These are phyloP conservation scores for Tulasnella sp. DNA, from an alignment of 768 basidiomycete species.

Conservation along the genomic window DNA sequence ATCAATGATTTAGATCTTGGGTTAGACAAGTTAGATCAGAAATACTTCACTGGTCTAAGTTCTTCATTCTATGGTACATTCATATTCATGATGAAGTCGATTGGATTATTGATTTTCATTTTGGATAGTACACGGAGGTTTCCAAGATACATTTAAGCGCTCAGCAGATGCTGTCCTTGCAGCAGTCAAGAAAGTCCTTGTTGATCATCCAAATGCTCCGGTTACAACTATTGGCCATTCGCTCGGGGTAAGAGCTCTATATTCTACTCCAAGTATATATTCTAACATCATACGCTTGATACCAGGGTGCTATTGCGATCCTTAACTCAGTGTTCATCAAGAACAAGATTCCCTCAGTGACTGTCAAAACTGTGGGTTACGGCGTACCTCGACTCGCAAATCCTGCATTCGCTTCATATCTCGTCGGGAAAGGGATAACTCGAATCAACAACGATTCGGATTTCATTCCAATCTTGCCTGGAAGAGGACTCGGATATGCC, in stretches of 20 bases:
- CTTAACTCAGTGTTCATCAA: background rate
- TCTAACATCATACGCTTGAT: background rate
- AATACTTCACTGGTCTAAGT: background rate
- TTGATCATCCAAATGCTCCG: background rate
- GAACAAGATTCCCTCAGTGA: background rate
- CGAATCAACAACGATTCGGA: conserved; percentile 16
- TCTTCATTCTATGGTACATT: background rate
- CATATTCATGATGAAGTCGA: background rate
- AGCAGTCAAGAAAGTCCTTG: background rate
- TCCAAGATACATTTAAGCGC: background rate
- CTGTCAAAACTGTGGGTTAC: background rate
- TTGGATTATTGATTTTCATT: background rate
- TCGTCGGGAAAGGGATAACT: conserved; percentile 26
- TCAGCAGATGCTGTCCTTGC: background rate
- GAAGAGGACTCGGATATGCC: background rate
- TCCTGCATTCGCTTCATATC: conserved; percentile 33
- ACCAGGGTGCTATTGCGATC: background rate
- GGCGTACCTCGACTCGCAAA: conserved; percentile 21
- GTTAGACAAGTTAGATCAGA: background rate
- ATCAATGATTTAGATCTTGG: background rate
- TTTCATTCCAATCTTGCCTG: conserved; percentile 21
- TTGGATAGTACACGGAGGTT: background rate
- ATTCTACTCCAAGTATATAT: background rate
- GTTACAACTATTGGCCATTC: conserved; percentile 1
- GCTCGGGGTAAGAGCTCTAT: background rate